These are phyloP conservation scores for Misopates orontium DNA, from an alignment of 257 asterid genomes.

Conservation along the genomic window DNA sequence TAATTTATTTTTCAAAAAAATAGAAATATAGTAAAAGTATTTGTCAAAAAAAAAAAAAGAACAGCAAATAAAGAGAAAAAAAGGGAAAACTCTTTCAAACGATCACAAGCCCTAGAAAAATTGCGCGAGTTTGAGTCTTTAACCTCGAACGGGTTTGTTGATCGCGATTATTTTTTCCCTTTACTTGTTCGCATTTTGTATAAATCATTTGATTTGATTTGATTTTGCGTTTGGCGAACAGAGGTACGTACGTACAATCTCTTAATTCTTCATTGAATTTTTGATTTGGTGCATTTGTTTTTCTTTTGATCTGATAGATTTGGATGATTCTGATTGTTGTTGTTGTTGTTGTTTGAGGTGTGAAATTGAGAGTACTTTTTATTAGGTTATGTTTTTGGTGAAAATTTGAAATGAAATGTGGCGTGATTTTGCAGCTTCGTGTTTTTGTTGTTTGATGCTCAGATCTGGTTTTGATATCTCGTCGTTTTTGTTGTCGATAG, in stretches of 20 bases:
- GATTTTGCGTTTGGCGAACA: not conserved
- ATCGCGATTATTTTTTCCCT: conserved; percentile 32
- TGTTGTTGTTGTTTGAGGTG: too few species aligned
- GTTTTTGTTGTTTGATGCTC: conserved; percentile 35
- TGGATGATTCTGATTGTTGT: too few species aligned
- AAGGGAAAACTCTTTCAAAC: conserved; percentile 21
- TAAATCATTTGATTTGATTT: not conserved
- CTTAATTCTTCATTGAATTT: not conserved
- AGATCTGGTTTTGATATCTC: conserved; percentile 38
- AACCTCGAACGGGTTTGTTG: conserved; percentile 42
- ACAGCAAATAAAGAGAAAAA: not conserved
- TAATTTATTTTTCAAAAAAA: not conserved
- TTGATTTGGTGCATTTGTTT: not conserved
- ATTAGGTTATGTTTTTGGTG: conserved; percentile 5
- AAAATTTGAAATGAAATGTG: conserved; percentile 26
- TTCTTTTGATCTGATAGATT: conserved; percentile 42
- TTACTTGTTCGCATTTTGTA: conserved; percentile 26
- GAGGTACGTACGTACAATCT: too few species aligned
- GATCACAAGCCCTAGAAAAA: conserved; percentile 52
- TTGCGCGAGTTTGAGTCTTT: not conserved
- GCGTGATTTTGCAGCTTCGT: conserved; percentile 14
- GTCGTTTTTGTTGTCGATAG: too few species aligned
- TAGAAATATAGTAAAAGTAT: too few species aligned
- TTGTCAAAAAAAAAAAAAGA: too few species aligned
- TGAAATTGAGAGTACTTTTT: too few species aligned